A percentile compares a stretch with the other conserved stretches of the same genome.
Evolutionary conservation across 2,329 filamentous ascomycete species (phyloP).

Genomic region (Phyllosticta citribraziliensis): DNA sequence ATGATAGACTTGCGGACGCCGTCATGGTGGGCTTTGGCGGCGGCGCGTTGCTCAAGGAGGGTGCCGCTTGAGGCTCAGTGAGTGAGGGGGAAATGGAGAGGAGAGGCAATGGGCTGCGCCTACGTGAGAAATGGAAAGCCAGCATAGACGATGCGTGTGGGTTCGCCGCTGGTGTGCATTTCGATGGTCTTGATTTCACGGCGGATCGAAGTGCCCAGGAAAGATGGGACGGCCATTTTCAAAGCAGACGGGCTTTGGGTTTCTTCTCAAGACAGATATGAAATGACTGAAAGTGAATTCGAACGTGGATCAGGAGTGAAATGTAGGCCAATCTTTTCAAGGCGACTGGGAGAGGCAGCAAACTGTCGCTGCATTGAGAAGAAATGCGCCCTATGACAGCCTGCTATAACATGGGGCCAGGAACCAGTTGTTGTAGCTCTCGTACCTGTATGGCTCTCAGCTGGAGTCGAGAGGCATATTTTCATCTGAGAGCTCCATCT

Average conservation of each 20-base stretch:
- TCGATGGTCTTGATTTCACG: slow-evolving; percentile 11
- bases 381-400: neutral
- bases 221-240: neutral
- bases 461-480: neutral
- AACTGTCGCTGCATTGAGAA: neutral
- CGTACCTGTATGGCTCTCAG: neutral
- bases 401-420: neutral
- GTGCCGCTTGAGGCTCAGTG: slow-evolving; percentile 19
- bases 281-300: neutral
- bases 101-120: neutral
- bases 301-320: neutral
- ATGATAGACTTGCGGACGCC: slow-evolving; percentile 34
- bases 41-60: slow-evolving; percentile 31
- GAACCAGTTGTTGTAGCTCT: neutral
- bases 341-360: neutral
- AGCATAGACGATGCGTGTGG: slow-evolving; percentile 37
- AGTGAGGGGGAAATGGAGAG: neutral
- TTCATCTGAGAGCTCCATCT: neutral
- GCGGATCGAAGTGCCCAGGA: neutral
- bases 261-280: neutral
- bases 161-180: slow-evolving; percentile 42
- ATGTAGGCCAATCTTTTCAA: neutral
- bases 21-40: slow-evolving; percentile 30
- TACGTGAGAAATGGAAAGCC: slow-evolving; percentile 29
- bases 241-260: neutral